Percentiles rank a stretch among this genome's conserved stretches.
Conservation (phyloP, 2,329 filamentous ascomycete genomes). For the Xylariomycetidae sp. region DNA sequence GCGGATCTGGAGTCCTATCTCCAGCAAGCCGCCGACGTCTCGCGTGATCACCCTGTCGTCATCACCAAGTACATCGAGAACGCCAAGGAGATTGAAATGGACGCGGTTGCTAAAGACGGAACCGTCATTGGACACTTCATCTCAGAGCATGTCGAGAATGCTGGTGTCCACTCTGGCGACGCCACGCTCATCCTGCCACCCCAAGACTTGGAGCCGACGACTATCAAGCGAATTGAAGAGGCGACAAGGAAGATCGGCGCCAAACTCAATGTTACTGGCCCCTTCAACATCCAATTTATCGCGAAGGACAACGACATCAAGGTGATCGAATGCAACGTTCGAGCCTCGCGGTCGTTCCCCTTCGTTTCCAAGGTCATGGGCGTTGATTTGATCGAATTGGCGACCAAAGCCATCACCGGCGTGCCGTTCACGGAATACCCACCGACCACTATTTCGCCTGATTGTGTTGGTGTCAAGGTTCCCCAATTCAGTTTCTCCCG, state of each 20-base stretch:
- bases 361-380: slow-evolving; percentile 99
- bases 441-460: slow-evolving; percentile 62
- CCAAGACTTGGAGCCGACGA: slow-evolving; percentile 85
- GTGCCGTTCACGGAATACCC: slow-evolving; percentile 80
- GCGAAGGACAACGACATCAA: slow-evolving; percentile 99
- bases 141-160: slow-evolving; percentile 97
- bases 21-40: slow-evolving; percentile 86
- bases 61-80: slow-evolving; percentile 99
- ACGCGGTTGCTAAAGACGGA: slow-evolving; percentile 88
- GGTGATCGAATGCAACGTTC: slow-evolving; percentile 98
- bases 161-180: slow-evolving; percentile 96
- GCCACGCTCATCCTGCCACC: slow-evolving; percentile 92
- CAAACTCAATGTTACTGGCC: slow-evolving; percentile 90
- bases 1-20: slow-evolving; percentile 86
- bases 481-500: slow-evolving; percentile 99
- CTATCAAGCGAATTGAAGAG: slow-evolving; percentile 85
- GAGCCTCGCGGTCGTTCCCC: slow-evolving; percentile 92
- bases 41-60: slow-evolving; percentile 90
- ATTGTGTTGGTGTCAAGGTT: slow-evolving; percentile 94
- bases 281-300: slow-evolving; percentile 99
- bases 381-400: slow-evolving; percentile 96
- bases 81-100: slow-evolving; percentile 99
- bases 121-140: slow-evolving; percentile 92
- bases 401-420: slow-evolving; percentile 91
- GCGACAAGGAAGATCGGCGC: slow-evolving; percentile 92